A percentile compares a stretch with the other conserved stretches of the same genome.
These are phyloP conservation scores for Cladophialophora bantiana DNA, from an alignment of 2,329 filamentous ascomycete genomes.

Conservation along the genomic window DNA sequence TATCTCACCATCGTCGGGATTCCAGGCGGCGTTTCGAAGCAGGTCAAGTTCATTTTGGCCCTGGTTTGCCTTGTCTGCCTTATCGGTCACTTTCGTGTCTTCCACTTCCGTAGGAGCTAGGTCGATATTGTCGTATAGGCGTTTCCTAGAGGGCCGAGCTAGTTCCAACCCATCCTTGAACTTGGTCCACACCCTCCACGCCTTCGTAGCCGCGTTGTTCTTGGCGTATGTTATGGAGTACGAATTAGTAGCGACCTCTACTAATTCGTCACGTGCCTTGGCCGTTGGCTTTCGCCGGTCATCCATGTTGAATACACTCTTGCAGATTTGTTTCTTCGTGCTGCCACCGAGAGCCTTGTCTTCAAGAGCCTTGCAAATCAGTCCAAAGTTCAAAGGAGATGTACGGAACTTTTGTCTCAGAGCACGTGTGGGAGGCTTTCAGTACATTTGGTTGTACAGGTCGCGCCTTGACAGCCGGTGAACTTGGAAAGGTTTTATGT, in stretches of 20 bases:
- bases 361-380: not conserved
- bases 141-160: not conserved
- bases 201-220: not conserved
- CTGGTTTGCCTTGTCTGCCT: not conserved
- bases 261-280: not conserved
- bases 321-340: not conserved
- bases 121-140: slow-evolving; percentile 4
- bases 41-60: slow-evolving; percentile 1
- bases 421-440: not conserved
- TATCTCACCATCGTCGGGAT: not conserved
- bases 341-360: not conserved
- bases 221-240: not conserved
- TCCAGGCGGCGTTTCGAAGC: slow-evolving; percentile 1
- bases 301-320: not conserved
- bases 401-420: not conserved
- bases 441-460: not conserved
- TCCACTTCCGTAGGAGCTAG: not conserved
- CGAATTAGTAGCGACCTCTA: not conserved
- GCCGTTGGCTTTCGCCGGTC: not conserved
- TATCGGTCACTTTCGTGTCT: not conserved
- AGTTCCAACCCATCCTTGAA: not conserved
- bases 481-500: not conserved
- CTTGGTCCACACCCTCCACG: not conserved
- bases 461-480: not conserved
- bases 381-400: not conserved